A percentile compares a stretch with the other conserved stretches of the same genome.
These are phyloP conservation scores for Colletotrichum shisoi DNA, from an alignment of 2,329 filamentous ascomycete genomes.

Conservation along the genomic window DNA sequence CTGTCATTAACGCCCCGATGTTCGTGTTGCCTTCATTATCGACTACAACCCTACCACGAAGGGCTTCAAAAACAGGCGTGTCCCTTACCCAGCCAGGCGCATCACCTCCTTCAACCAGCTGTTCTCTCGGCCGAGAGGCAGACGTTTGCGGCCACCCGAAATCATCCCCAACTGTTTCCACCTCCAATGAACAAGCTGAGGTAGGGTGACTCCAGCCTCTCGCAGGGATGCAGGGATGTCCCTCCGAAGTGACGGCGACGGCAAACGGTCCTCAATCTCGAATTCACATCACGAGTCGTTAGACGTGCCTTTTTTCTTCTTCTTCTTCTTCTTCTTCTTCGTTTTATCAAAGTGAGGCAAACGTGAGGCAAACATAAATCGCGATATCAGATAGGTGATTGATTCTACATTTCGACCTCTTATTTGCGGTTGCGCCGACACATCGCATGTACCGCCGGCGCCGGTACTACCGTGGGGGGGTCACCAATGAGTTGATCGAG, in stretches of 20 bases:
- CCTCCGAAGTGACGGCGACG: slow-evolving; percentile 31
- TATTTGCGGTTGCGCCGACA: background rate
- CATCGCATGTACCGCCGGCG: background rate
- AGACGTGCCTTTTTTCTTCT: background rate
- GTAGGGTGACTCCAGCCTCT: slow-evolving; percentile 16
- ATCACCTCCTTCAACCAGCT: background rate
- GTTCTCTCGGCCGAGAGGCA: background rate
- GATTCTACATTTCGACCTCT: background rate
- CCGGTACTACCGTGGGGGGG: background rate
- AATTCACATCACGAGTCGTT: slow-evolving; percentile 23
- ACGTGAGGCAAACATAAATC: background rate
- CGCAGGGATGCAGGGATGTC: slow-evolving; percentile 31
- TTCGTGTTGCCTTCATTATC: background rate
- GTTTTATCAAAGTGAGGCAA: background rate
- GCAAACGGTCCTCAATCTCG: background rate
- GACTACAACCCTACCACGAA: slow-evolving; percentile 3
- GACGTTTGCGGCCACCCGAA: background rate
- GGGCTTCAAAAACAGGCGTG: background rate
- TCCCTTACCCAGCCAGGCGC: background rate
- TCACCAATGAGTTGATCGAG: background rate
- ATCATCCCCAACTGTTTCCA: background rate
- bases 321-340: too few relatives aligned
- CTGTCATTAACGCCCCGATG: background rate
- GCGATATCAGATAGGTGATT: background rate
- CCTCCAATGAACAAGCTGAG: slow-evolving; percentile 4